Evolutionary conservation across 202 grass and related monocot species (phyloP).

Genomic region (Panicum hallii): DNA sequence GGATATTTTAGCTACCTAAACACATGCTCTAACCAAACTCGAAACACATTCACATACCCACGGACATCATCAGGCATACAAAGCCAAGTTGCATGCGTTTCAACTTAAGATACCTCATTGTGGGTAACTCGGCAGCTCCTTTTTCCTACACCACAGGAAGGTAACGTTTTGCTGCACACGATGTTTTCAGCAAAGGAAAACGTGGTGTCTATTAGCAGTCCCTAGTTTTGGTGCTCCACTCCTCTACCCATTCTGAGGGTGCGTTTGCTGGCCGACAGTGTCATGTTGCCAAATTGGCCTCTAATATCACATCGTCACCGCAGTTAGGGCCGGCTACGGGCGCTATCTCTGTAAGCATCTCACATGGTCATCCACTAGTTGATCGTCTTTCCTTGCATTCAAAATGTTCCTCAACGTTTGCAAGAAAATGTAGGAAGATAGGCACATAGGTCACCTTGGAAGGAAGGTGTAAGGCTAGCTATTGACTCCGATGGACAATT

Average conservation of each 20-base stretch:
- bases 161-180: neutral
- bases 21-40: neutral
- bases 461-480: slow-evolving; percentile 23
- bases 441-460: slow-evolving; percentile 22
- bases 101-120: neutral
- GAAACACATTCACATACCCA: neutral
- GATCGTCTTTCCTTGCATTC: slow-evolving; percentile 28
- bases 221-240: slow-evolving; percentile 49
- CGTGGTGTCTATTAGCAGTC: slow-evolving; percentile 29
- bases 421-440: slow-evolving; percentile 24
- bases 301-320: slow-evolving; percentile 51
- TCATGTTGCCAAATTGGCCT: slow-evolving; percentile 53
- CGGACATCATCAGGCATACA: neutral
- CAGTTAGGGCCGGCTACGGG: slow-evolving; percentile 31
- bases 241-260: slow-evolving; percentile 42
- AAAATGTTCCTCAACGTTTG: slow-evolving; percentile 43
- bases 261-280: slow-evolving; percentile 51
- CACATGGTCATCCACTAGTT: slow-evolving; percentile 34
- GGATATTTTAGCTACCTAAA: neutral
- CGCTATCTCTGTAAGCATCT: slow-evolving; percentile 27
- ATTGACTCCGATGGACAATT: slow-evolving; percentile 25
- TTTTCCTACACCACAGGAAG: neutral
- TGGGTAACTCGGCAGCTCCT: neutral
- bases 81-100: neutral
- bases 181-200: slow-evolving; percentile 9